Evolutionary conservation across 352 stramenopile genomes (phyloP), one percentile per base, ranked within the genome.

Genomic region (Globisporangium barbulae): DNA sequence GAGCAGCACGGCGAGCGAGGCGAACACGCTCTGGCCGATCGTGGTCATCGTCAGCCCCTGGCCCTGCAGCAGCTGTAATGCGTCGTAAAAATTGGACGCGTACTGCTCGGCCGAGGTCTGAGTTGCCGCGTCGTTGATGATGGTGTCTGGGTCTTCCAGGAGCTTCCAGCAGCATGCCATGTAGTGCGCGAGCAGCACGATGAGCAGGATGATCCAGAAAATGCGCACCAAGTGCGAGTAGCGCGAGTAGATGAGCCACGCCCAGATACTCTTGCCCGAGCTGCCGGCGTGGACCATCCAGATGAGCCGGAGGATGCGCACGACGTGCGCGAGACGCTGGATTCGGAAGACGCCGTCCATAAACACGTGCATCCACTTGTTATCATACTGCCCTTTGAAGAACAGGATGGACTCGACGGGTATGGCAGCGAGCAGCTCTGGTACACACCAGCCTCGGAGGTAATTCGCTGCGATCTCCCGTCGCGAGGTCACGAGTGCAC

Each of bases 31-130:
- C 42, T 90, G 74, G 0, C 15, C 49, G 0, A 63, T 45, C 2
- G 61, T 69, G 1, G 50, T 31, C 9, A 88, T n/a, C 59, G 1
- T n/a, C n/a, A n/a, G n/a, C n/a, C 78, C 80, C 28, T 93, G 73
- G 28, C 82, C 82, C 10, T 89, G 78, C 0, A 91, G 61, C 9
- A 90, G 53, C 31, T 81, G 61, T 5, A 90, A 53, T 2, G 72
- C 69, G 0, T 75, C 58, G 53, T 90, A 88, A 33, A 88, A 84
- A n/a, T n/a, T n/a, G n/a, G n/a, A n/a, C n/a, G n/a, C n/a, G n/a
- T n/a, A n/a, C n/a, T n/a, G n/a, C n/a, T n/a, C n/a, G n/a, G n/a
- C n/a, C n/a, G n/a, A n/a, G n/a, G n/a, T n/a, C n/a, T n/a, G n/a
- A n/a, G n/a, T n/a, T n/a, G 55, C 65, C 76, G 25, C 25, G 25